Base-by-base conservation (phyloP, 805 yeast genomes). In the Wickerhamiella nectarea region DNA sequence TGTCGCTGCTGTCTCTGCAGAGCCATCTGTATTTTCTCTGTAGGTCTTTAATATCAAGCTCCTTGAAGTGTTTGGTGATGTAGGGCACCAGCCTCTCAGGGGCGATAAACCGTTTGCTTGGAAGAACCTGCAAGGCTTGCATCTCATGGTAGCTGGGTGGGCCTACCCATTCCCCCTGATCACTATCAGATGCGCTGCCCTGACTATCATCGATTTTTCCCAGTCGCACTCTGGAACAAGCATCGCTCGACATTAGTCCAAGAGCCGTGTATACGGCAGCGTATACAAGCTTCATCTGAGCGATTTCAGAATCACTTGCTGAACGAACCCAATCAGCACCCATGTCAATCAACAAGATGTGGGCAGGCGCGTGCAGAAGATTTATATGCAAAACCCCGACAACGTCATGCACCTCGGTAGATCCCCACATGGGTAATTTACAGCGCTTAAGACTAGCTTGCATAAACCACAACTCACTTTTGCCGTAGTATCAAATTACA, bases 211-310 rank as follows among this genome's bases (percentile, higher is more conserved):
- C 15, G 7, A n/a, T n/a, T n/a, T 28, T 11, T 7, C 15, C n/a
- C 2, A 4, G 6, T 8, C n/a, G 12, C 14, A 28, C 15, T 7
- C 7, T 12, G 15, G 31, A 14, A 15, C 31, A 28, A 14, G 14
- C n/a, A 3, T 28, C 31, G 6, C 4, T 9, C 14, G 43, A 15
- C 22, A 40, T 33, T 8, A 40, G 33, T 7, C 36, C 43, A 22
- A 40, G 25, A 11, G 19, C 14, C 24, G 31, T 40, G 34, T 40
- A 40, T 2, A 40, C 36, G 3, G 43, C 38, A 6, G 43, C 43
- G 20, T 40, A 40, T 19, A 40, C 24, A 7, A 40, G 38, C 34
- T 40, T 40, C 33, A 40, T 24, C 26, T 40, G 43, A 20, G 36
- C 42, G 18, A 39, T 18, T 25, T 39, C 42, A 15, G 31, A 26